A percentile compares a stretch with the other conserved stretches of the same genome.
Conservation (phyloP, 306 rosid species). For the Bauhinia variegata region DNA sequence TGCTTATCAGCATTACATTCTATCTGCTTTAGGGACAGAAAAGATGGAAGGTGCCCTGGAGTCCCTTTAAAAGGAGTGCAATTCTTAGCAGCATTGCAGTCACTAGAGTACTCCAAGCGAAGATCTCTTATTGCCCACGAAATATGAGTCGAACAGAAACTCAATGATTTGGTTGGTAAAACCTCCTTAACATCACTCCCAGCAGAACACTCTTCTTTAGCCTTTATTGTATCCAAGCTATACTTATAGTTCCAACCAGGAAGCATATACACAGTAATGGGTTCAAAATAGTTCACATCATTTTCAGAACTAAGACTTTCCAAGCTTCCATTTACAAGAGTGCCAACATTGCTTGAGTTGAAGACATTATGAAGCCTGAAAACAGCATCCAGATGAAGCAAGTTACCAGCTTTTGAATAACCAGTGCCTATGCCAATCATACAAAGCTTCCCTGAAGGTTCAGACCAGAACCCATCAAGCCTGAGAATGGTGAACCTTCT, state of each 20-base stretch:
- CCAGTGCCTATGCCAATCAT: slow-evolving; percentile 49
- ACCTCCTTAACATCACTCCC: slow-evolving; percentile 31
- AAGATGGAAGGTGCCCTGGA: slow-evolving; percentile 36
- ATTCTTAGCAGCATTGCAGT: slow-evolving; percentile 47
- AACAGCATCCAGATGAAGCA: slow-evolving; percentile 27
- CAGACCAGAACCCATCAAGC: slow-evolving; percentile 66
- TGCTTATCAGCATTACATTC: slow-evolving; percentile 32
- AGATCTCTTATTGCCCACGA: slow-evolving; percentile 18
- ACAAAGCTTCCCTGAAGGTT: slow-evolving; percentile 54
- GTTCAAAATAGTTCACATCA: slow-evolving; percentile 36
- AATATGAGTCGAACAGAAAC: slow-evolving; percentile 43
- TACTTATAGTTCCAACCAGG: slow-evolving; percentile 43
- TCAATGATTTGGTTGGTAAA: slow-evolving; percentile 32
- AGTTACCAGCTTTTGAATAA: slow-evolving; percentile 32
- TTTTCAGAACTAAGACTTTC: slow-evolving; percentile 49
- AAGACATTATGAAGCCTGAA: slow-evolving; percentile 54
- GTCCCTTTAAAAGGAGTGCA: slow-evolving; percentile 50
- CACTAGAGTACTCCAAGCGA: slow-evolving; percentile 45
- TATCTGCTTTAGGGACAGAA: slow-evolving; percentile 38
- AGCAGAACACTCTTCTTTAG: slow-evolving; percentile 10
- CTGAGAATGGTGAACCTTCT: no score
- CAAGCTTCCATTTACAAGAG: slow-evolving; percentile 57
- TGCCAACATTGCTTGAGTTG: slow-evolving; percentile 39
- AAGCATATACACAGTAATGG: slow-evolving; percentile 50
- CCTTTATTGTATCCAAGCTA: slow-evolving; percentile 40